Evolutionary conservation across 352 stramenopile genomes (phyloP), one percentile per base, ranked within the genome.

Genomic region (Pythium graminicola): DNA sequence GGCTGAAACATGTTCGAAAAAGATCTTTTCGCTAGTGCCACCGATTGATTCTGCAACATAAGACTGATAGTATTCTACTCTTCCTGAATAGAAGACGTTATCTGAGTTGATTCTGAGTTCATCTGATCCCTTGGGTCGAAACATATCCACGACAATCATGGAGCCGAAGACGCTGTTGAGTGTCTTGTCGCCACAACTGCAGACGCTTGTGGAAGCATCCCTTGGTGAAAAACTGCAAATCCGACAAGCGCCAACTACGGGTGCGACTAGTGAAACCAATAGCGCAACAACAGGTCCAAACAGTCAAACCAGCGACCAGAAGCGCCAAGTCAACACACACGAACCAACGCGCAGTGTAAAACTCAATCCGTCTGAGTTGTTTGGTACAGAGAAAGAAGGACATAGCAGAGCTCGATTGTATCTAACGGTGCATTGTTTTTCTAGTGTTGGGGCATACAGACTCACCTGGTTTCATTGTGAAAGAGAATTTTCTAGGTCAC

Each of bases 321-420:
- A 13, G 13, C 7, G 13, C 13, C 35, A 17, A 19, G n/a, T n/a
- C n/a, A n/a, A n/a, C n/a, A n/a, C n/a, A n/a, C n/a, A n/a, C n/a
- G 29, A 14, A 1, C 14, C 33, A 7, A 13, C 33, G 26, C 42
- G 20, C 3, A 36, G 45, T 6, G 32, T 54, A 7, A 63, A 60
- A 52, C 59, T 88, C 10, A 81, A 81, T 64, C 74, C 77, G 8
- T 76, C 74, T 0, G 77, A 86, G 28, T 57, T 85, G 1, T 88
- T 86, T 56, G 55, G 77, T 88, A 28, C 43, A n/a, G n/a, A n/a
- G n/a, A n/a, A n/a, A n/a, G n/a, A n/a, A n/a, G n/a, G n/a, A n/a
- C n/a, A n/a, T n/a, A n/a, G n/a, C n/a, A n/a, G n/a, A n/a, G n/a
- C n/a, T n/a, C n/a, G n/a, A n/a, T n/a, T n/a, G n/a, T n/a, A n/a